phyloP scores from a whole-genome alignment of 2,329 filamentous ascomycete genomes.

The Hortaea werneckii region DNA sequence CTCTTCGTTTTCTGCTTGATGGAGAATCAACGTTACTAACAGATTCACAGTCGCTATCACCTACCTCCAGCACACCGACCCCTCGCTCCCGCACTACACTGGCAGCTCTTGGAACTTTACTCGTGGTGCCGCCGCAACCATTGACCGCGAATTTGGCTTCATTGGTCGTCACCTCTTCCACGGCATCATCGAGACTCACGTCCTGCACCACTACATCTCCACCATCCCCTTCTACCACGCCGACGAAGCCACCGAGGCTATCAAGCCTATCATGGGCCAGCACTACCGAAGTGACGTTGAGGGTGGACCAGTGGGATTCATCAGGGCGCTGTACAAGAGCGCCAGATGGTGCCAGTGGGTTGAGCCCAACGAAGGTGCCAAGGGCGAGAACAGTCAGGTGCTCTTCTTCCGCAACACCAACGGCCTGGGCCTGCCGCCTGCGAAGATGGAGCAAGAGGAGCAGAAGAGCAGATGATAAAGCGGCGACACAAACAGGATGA shows the following conservation, averaged over 20 bases:
- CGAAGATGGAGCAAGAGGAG: slow-evolving; percentile 16
- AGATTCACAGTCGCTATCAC: slow-evolving; percentile 71
- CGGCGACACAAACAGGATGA: slow-evolving; percentile 1
- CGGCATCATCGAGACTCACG: slow-evolving; percentile 95
- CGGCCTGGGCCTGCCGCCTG: slow-evolving; percentile 58
- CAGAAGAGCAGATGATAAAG: slow-evolving; percentile 1
- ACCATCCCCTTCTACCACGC: slow-evolving; percentile 95
- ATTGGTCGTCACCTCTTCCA: slow-evolving; percentile 83
- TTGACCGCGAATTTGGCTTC: slow-evolving; percentile 95
- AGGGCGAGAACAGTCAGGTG: slow-evolving; percentile 72
- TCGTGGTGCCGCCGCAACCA: slow-evolving; percentile 86
- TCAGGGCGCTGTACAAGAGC: slow-evolving; percentile 70
- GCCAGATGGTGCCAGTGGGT: slow-evolving; percentile 94
- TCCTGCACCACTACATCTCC: slow-evolving; percentile 94
- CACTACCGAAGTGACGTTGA: slow-evolving; percentile 82
- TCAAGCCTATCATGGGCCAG: slow-evolving; percentile 86
- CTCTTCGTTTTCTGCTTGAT: too few species aligned
- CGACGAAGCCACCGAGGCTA: slow-evolving; percentile 86
- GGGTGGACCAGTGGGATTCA: slow-evolving; percentile 71
- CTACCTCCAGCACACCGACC: slow-evolving; percentile 94
- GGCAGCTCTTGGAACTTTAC: slow-evolving; percentile 82
- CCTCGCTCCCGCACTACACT: slow-evolving; percentile 84
- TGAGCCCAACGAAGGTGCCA: slow-evolving; percentile 73
- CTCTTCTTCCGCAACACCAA: slow-evolving; percentile 95
- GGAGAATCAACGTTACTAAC: too few species aligned